Conservation (phyloP, 2,329 filamentous ascomycete species). For the Penicillium olsonii region DNA sequence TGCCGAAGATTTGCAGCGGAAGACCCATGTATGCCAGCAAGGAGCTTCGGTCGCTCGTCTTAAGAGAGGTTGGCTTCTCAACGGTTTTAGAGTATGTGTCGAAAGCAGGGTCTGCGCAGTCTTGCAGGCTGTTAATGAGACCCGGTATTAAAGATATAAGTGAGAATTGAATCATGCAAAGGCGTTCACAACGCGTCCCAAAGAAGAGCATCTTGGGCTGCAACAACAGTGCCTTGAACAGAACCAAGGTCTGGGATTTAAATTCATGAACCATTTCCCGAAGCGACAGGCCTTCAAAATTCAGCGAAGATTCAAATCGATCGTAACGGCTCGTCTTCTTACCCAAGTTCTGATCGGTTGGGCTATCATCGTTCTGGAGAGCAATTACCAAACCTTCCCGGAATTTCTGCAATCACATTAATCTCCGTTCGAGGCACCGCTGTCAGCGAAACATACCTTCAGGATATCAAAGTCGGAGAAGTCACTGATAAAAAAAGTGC, state of each 20-base stretch:
- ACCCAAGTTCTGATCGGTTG: conserved; percentile 85
- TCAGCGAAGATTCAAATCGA: conserved; percentile 11
- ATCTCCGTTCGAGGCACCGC: neutral
- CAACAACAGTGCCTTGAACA: conserved; percentile 89
- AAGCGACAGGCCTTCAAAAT: conserved; percentile 63
- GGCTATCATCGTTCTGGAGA: conserved; percentile 64
- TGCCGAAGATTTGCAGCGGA: conserved; percentile 92
- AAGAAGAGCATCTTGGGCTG: conserved; percentile 99
- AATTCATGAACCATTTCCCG: conserved; percentile 93
- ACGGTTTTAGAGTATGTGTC: conserved; percentile 77
- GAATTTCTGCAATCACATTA: conserved; percentile 63
- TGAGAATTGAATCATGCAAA: conserved; percentile 99
- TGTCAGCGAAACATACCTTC: conserved; percentile 45
- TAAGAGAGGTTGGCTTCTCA: conserved; percentile 77
- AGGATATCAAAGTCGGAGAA: conserved; percentile 92
- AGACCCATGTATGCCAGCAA: conserved; percentile 92
- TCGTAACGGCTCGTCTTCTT: conserved; percentile 40
- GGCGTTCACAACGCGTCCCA: conserved; percentile 87
- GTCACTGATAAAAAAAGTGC: conserved; percentile 54
- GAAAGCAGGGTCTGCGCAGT: conserved; percentile 92
- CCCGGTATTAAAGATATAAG: conserved; percentile 93
- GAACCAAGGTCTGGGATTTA: conserved; percentile 87
- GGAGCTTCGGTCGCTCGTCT: conserved; percentile 87
- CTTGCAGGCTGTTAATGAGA: conserved; percentile 85
- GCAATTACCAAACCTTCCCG: conserved; percentile 76